phyloP scores from a whole-genome alignment of 2,329 filamentous ascomycete genomes.

The Trichoderma afroharzianum region DNA sequence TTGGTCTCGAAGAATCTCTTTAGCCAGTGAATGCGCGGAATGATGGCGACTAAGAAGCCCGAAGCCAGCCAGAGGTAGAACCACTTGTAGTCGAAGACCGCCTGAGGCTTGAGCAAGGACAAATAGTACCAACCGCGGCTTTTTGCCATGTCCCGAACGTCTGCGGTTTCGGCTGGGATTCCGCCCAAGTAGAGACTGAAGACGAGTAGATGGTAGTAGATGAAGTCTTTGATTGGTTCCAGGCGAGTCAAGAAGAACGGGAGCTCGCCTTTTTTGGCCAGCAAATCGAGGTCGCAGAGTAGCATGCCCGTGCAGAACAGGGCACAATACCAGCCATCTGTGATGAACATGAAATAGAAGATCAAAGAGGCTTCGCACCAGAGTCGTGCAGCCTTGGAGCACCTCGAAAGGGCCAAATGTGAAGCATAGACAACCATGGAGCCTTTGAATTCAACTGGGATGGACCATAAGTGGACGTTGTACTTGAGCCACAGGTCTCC shows the following conservation, averaged over 20 bases:
- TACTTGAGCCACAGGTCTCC: slow-evolving; percentile 51
- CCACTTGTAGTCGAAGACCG: slow-evolving; percentile 64
- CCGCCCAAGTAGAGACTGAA: slow-evolving; percentile 57
- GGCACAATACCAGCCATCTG: slow-evolving; percentile 60
- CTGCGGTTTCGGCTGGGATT: slow-evolving; percentile 49
- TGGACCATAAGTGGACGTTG: slow-evolving; percentile 61
- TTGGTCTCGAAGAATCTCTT: slow-evolving; percentile 55
- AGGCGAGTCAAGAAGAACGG: slow-evolving; percentile 47
- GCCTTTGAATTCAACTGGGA: slow-evolving; percentile 60
- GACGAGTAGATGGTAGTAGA: slow-evolving; percentile 52
- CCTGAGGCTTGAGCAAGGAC: slow-evolving; percentile 61
- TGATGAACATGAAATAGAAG: slow-evolving; percentile 64
- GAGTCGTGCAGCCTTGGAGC: slow-evolving; percentile 52
- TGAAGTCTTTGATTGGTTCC: slow-evolving; percentile 45
- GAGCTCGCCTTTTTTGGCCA: slow-evolving; percentile 47
- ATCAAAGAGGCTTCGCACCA: slow-evolving; percentile 51
- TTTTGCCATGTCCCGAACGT: slow-evolving; percentile 47
- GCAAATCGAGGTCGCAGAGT: slow-evolving; percentile 57
- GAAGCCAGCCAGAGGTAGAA: slow-evolving; percentile 64
- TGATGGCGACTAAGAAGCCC: slow-evolving; percentile 50
- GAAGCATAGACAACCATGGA: slow-evolving; percentile 61
- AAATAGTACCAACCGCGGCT: slow-evolving; percentile 60
- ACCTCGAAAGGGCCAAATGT: slow-evolving; percentile 54
- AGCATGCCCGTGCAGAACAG: slow-evolving; percentile 61
- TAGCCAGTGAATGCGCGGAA: slow-evolving; percentile 56